Conservation (phyloP, 441 rosid species). For the Corymbia calophylla region DNA sequence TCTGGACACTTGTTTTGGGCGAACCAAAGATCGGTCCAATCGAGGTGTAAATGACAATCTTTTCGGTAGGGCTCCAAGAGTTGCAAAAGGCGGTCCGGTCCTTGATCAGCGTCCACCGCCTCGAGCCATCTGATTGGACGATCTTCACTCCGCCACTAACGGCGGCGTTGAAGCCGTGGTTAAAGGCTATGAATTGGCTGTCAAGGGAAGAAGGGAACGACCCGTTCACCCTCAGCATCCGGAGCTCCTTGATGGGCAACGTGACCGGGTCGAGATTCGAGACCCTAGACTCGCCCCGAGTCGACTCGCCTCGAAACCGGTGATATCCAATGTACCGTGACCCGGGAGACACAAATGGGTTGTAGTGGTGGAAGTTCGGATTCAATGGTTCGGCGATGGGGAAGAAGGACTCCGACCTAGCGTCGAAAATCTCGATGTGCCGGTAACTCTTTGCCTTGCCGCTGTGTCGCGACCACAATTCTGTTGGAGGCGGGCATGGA, state of each 20-base stretch:
- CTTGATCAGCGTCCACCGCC: conserved; percentile 62
- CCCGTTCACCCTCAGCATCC: conserved; percentile 55
- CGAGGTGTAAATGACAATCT: conserved; percentile 67
- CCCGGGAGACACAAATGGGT: conserved; percentile 53
- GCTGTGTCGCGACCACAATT: conserved; percentile 70
- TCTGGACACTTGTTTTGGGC: conserved; percentile 43
- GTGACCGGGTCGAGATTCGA: conserved; percentile 60
- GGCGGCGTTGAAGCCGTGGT: conserved; percentile 32
- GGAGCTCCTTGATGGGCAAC: conserved; percentile 42
- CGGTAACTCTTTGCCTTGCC: conserved; percentile 29
- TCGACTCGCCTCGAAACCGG: conserved; percentile 67
- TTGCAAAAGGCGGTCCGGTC: conserved; percentile 62
- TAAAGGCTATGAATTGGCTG: conserved; percentile 51
- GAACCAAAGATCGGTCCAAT: conserved; percentile 69
- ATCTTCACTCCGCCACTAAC: conserved; percentile 36
- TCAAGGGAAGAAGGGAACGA: conserved; percentile 61
- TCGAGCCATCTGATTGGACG: conserved; percentile 56
- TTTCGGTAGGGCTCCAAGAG: conserved; percentile 75
- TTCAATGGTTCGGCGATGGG: conserved; percentile 43
- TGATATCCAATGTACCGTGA: conserved; percentile 60
- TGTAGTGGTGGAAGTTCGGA: conserved; percentile 65
- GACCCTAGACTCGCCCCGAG: conserved; percentile 47
- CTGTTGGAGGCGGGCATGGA: conserved; percentile 48
- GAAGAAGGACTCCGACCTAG: conserved; percentile 24
- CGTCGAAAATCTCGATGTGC: conserved; percentile 66